Percentiles rank a stretch among this genome's conserved stretches.
Evolutionary conservation across 2,329 filamentous ascomycete species (phyloP).

Genomic region (Dactylellina leptospora): DNA sequence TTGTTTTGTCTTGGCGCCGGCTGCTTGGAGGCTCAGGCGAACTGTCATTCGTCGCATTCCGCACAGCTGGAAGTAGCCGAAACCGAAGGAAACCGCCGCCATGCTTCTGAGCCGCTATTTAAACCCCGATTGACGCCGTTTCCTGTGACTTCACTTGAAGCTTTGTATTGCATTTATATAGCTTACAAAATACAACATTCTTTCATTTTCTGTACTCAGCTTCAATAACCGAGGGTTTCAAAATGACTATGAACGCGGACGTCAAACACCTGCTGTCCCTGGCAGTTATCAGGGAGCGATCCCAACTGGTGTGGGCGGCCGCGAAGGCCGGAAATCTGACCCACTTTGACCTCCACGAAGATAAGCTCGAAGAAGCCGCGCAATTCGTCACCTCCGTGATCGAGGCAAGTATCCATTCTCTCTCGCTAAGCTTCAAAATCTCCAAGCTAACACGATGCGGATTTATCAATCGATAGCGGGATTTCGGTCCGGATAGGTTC

Average conservation of each 20-base stretch:
- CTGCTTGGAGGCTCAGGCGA: no score
- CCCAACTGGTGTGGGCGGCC: conserved; percentile 76
- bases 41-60: background rate
- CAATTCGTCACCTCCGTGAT: conserved; percentile 88
- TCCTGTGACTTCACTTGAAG: no score
- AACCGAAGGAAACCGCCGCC: conserved; percentile 39
- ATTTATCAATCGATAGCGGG: conserved; percentile 65
- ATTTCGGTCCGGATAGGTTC: conserved; percentile 74
- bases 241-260: conserved; percentile 33
- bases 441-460: background rate
- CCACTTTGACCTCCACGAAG: conserved; percentile 88
- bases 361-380: conserved; percentile 83
- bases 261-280: conserved; percentile 90
- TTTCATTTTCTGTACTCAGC: no score
- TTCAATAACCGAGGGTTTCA: no score
- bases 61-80: conserved; percentile 29
- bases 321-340: conserved; percentile 78
- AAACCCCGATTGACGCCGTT: no score
- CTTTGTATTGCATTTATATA: no score
- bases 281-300: conserved; percentile 83
- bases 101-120: conserved; percentile 19
- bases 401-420: conserved; percentile 70
- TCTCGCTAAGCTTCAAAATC: no score
- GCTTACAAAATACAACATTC: no score
- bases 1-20: no score